These are phyloP conservation scores for Boletus vermiculosoides DNA, from an alignment of 768 basidiomycete species.

Conservation along the genomic window DNA sequence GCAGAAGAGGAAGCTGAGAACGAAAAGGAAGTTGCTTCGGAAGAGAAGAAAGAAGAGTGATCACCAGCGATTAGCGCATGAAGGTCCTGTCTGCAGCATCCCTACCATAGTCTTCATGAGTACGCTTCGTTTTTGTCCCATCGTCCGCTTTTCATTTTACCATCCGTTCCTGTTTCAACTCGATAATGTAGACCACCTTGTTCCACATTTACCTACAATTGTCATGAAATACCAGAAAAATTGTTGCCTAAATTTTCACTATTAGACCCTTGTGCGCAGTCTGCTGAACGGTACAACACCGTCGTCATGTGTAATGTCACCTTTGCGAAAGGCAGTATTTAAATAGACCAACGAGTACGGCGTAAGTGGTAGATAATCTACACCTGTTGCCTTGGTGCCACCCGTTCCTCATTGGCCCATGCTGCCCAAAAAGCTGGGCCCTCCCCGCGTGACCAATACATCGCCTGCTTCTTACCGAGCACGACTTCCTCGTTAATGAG, in stretches of 20 bases:
- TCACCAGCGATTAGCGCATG: not conserved
- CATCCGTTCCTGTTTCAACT: slow-evolving; percentile 10
- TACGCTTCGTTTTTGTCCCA: slow-evolving; percentile 5
- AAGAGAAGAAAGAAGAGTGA: slow-evolving; percentile 37
- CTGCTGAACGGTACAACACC: not conserved
- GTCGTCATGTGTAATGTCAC: not conserved
- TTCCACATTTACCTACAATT: slow-evolving; percentile 28
- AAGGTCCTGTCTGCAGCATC: slow-evolving; percentile 4
- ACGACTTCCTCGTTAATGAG: slow-evolving; percentile 75
- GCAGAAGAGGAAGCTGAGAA: slow-evolving; percentile 36
- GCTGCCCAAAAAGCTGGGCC: slow-evolving; percentile 71
- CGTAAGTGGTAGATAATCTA: slow-evolving; percentile 5
- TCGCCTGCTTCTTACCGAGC: slow-evolving; percentile 55
- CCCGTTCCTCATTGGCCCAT: slow-evolving; percentile 67
- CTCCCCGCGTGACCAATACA: slow-evolving; percentile 75
- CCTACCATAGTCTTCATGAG: slow-evolving; percentile 5
- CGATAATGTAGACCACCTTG: slow-evolving; percentile 33
- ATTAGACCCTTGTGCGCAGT: not conserved
- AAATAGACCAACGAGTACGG: not conserved
- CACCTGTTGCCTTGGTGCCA: slow-evolving; percentile 12
- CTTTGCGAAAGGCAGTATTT: not conserved
- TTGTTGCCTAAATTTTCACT: not conserved
- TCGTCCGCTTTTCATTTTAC: slow-evolving; percentile 10
- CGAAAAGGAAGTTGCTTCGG: slow-evolving; percentile 27
- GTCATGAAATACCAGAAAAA: slow-evolving; percentile 28